Evolutionary conservation across 2,329 filamentous ascomycete species (phyloP).

Genomic region (Cladosporium sp.): DNA sequence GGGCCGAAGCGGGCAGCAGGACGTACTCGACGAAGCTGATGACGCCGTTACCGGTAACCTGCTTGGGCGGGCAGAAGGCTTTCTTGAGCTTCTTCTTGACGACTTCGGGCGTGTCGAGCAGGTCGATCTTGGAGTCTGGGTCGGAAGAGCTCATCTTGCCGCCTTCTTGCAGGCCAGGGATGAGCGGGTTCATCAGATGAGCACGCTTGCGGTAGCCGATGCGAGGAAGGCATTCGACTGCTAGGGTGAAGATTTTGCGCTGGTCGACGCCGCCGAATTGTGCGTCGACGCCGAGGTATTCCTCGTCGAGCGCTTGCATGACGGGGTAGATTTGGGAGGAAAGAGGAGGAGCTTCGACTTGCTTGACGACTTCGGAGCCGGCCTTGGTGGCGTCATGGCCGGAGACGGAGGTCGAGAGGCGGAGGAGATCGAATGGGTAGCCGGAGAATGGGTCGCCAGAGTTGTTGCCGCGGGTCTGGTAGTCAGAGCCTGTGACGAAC

Average conservation of each 20-base stretch:
- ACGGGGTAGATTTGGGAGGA: conserved; percentile 76
- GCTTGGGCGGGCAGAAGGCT: conserved; percentile 70
- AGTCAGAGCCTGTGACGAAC: conserved; percentile 72
- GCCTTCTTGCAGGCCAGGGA: conserved; percentile 70
- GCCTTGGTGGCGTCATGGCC: conserved; percentile 85
- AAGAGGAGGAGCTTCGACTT: conserved; percentile 71
- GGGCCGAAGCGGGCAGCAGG: conserved; percentile 69
- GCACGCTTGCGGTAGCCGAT: conserved; percentile 76
- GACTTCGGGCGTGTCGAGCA: conserved; percentile 72
- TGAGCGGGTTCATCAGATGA: conserved; percentile 81
- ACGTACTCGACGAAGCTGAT: conserved; percentile 84
- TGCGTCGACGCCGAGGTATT: conserved; percentile 80
- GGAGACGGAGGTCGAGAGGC: conserved; percentile 64
- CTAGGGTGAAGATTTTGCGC: conserved; percentile 81
- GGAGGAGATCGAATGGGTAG: conserved; percentile 88
- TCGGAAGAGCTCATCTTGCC: conserved; percentile 76
- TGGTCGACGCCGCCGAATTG: conserved; percentile 86
- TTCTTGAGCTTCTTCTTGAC: conserved; percentile 84
- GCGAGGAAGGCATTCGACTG: conserved; percentile 78
- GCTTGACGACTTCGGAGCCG: conserved; percentile 91
- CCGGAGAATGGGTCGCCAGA: conserved; percentile 52
- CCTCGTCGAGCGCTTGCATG: conserved; percentile 86
- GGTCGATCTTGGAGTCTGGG: conserved; percentile 80
- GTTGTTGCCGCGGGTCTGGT: conserved; percentile 49
- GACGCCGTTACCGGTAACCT: conserved; percentile 80